Conservation (phyloP, 2,329 filamentous ascomycete genomes). For the Hymenoscyphus repandus region DNA sequence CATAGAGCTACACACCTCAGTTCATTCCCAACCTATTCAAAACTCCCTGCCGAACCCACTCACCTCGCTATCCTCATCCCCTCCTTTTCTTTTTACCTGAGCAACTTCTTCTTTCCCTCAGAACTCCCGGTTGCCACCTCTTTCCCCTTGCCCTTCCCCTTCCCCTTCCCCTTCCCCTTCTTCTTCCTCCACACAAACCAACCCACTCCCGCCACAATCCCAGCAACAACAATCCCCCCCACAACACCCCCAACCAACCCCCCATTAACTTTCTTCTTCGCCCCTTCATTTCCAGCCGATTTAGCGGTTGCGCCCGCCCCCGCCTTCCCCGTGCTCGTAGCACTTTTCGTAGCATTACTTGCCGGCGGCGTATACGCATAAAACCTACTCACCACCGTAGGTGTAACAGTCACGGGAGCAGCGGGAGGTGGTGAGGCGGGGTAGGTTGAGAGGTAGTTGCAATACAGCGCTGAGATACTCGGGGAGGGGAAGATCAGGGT, state of each 20-base stretch:
- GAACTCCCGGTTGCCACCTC: too few species aligned
- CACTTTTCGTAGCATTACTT: neutral
- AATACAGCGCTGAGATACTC: slow-evolving; percentile 13
- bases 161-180: neutral
- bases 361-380: neutral
- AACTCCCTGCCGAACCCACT: too few species aligned
- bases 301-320: too few species aligned
- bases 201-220: neutral
- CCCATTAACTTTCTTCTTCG: neutral
- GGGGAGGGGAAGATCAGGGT: slow-evolving; percentile 14
- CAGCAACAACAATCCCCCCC: neutral
- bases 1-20: too few species aligned
- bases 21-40: too few species aligned
- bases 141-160: neutral
- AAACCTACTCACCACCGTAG: neutral
- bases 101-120: too few species aligned
- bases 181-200: neutral
- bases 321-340: too few species aligned
- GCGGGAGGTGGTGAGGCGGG: slow-evolving; percentile 1
- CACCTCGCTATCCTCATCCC: too few species aligned
- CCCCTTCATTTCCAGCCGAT: neutral
- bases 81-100: too few species aligned
- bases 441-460: slow-evolving; percentile 17
- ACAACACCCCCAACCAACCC: neutral
- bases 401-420: slow-evolving; percentile 3